Conservation (phyloP, 78 protist genomes). For the Dictyostelium intermedium region DNA sequence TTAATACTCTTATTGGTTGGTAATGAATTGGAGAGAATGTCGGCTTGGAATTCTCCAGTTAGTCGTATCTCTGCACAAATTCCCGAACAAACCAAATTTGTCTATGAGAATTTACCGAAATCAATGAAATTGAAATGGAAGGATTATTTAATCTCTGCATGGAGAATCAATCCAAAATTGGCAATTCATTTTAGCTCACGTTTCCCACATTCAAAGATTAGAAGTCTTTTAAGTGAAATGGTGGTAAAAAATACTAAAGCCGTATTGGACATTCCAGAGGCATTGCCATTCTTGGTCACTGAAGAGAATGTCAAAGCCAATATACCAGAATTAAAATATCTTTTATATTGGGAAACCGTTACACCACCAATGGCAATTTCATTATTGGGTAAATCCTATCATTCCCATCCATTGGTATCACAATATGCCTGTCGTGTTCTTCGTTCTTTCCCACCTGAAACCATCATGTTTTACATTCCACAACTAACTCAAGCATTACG, state of each 20-base stretch:
- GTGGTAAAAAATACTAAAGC: constrained; percentile 73
- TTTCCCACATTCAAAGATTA: constrained; percentile 69
- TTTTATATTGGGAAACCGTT: constrained; percentile 82
- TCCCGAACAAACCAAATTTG: constrained; percentile 53
- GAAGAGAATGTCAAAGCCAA: constrained; percentile 65
- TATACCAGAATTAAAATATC: constrained; percentile 80
- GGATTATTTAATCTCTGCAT: constrained; percentile 68
- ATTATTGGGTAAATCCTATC: constrained; percentile 20
- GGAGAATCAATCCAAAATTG: constrained; percentile 70
- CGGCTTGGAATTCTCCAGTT: constrained; percentile 87
- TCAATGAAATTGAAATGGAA: constrained; percentile 54
- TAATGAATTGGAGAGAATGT: constrained; percentile 85
- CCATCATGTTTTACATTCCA: constrained; percentile 91
- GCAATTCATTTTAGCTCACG: constrained; percentile 58
- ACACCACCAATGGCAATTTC: constrained; percentile 84
- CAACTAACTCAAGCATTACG: constrained; percentile 91
- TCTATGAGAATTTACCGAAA: constrained; percentile 55
- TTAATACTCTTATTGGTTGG: constrained; percentile 78
- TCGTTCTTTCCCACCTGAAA: constrained; percentile 75
- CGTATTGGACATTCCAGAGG: constrained; percentile 72
- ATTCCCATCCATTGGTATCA: constrained; percentile 74
- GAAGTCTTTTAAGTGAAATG: constrained; percentile 41
- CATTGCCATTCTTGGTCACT: constrained; percentile 80
- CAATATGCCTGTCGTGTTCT: constrained; percentile 86
- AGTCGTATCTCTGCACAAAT: constrained; percentile 34